A percentile compares a stretch with the other conserved stretches of the same genome.
Conservation (phyloP, 805 yeast species). For the Hemisphaericaspora nanyangensis region DNA sequence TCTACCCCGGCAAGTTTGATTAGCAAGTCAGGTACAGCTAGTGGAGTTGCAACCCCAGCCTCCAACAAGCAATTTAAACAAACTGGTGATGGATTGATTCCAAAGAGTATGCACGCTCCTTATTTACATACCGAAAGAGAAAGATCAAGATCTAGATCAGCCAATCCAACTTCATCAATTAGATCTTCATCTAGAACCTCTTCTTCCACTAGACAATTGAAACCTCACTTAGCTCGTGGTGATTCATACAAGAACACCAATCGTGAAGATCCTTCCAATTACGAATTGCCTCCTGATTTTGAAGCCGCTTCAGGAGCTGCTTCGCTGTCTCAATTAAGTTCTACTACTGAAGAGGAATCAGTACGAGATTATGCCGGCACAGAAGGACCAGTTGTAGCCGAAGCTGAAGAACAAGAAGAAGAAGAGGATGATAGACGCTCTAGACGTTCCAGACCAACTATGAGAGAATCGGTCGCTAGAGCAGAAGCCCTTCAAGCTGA, state of each 20-base stretch:
- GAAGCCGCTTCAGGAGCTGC: conserved; percentile 24
- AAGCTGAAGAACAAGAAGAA: conserved; percentile 18
- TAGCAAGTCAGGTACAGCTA: not conserved
- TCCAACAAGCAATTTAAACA: not conserved
- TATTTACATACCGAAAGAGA: conserved; percentile 27
- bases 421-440: conserved; percentile 36
- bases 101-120: conserved; percentile 27
- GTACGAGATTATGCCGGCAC: conserved; percentile 17
- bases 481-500: conserved; percentile 28
- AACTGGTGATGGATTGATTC: conserved; percentile 1
- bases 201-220: conserved; percentile 7
- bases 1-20: not conserved
- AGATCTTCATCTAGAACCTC: conserved; percentile 18
- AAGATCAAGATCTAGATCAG: conserved; percentile 25
- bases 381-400: conserved; percentile 2
- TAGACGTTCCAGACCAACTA: conserved; percentile 38
- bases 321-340: too few relatives aligned
- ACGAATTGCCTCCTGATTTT: conserved; percentile 40
- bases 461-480: conserved; percentile 44
- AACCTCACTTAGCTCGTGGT: conserved; percentile 72
- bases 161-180: conserved; percentile 12
- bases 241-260: conserved; percentile 67
- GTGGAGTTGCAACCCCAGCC: not conserved
- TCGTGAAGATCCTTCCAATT: conserved; percentile 41
- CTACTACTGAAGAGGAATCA: conserved; percentile 5